Evolutionary conservation across 2,329 filamentous ascomycete species (phyloP).

Genomic region (Plenodomus biglobosus): DNA sequence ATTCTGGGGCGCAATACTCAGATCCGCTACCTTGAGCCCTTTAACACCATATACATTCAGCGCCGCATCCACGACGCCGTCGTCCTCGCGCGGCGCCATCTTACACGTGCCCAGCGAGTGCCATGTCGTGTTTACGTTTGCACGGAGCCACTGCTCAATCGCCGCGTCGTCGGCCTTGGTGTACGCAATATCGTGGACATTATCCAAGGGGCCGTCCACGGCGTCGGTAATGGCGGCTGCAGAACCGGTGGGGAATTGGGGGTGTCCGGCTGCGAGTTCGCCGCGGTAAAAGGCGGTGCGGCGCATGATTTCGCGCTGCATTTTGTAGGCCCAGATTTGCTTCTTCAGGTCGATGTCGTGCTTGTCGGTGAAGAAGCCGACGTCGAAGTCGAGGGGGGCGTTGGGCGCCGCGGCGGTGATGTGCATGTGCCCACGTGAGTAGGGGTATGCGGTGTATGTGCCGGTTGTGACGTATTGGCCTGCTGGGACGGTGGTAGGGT

Average conservation of each 20-base stretch:
- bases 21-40: constrained; percentile 47
- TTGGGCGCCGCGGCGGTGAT: constrained; percentile 53
- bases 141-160: constrained; percentile 47
- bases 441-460: constrained; percentile 61
- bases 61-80: constrained; percentile 31
- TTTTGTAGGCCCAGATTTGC: constrained; percentile 66
- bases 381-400: constrained; percentile 58
- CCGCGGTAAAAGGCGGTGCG: constrained; percentile 55
- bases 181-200: constrained; percentile 24
- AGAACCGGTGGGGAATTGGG: constrained; percentile 24
- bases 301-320: constrained; percentile 61
- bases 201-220: constrained; percentile 7
- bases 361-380: constrained; percentile 58
- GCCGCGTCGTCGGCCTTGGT: constrained; percentile 38
- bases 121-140: constrained; percentile 37
- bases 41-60: constrained; percentile 35
- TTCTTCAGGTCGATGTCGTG: constrained; percentile 61
- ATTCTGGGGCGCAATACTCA: constrained; percentile 47
- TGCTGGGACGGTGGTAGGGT: constrained; percentile 34
- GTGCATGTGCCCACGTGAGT: constrained; percentile 63
- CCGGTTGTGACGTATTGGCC: constrained; percentile 57
- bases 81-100: constrained; percentile 35
- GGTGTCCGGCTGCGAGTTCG: constrained; percentile 33
- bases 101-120: constrained; percentile 38
- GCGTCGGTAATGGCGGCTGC: constrained; percentile 17